These are phyloP conservation scores for Lecanoromycetidae sp. DNA, from an alignment of 2,329 filamentous ascomycete species.

Conservation along the genomic window DNA sequence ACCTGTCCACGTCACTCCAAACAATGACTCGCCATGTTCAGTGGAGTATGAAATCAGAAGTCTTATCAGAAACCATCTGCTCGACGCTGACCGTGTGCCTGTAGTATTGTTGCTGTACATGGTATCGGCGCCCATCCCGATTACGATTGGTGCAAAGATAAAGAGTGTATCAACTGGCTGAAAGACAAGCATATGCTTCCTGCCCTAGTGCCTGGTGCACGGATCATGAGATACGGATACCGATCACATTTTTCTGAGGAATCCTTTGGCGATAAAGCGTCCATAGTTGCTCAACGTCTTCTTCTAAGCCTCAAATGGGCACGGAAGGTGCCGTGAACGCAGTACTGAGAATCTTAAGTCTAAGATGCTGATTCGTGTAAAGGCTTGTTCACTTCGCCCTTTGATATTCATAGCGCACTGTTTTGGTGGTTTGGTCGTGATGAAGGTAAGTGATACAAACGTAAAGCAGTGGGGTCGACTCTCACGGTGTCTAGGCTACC, in stretches of 20 bases:
- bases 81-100: too few relatives aligned
- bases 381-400: background rate
- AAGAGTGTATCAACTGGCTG: slow-evolving; percentile 22
- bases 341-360: background rate
- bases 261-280: background rate
- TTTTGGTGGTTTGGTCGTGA: background rate
- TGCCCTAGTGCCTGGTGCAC: slow-evolving; percentile 21
- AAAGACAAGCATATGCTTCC: slow-evolving; percentile 22
- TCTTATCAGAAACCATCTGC: too few relatives aligned
- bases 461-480: background rate
- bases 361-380: background rate
- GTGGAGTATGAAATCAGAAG: too few relatives aligned
- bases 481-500: background rate
- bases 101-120: slow-evolving; percentile 25
- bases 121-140: slow-evolving; percentile 23
- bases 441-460: background rate
- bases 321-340: background rate
- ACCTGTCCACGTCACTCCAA: too few relatives aligned
- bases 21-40: too few relatives aligned
- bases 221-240: slow-evolving; percentile 24
- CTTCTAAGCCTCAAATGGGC: background rate
- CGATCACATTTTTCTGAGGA: slow-evolving; percentile 19
- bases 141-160: slow-evolving; percentile 10
- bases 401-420: background rate
- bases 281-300: background rate